A percentile compares a stretch with the other conserved stretches of the same genome.
These are phyloP conservation scores for Thalassiosira hispida DNA, from an alignment of 352 stramenopile species.

Conservation along the genomic window DNA sequence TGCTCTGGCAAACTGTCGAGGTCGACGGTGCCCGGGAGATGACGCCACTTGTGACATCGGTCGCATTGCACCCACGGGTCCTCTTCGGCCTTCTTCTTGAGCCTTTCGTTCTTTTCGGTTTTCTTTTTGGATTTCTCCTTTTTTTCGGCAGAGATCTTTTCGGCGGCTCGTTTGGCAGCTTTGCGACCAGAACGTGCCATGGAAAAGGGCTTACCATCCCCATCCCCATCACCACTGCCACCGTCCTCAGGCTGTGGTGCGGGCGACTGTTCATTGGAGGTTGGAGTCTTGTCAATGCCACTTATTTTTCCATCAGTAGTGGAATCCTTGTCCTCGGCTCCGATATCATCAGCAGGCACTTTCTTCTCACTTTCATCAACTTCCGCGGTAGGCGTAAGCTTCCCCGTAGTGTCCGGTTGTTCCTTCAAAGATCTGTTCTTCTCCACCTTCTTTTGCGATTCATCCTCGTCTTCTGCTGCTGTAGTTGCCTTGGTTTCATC, in stretches of 20 bases:
- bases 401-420: not conserved
- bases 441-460: not conserved
- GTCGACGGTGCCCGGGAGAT: constrained; percentile 90
- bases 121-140: constrained; percentile 45
- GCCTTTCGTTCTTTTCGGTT: constrained; percentile 6
- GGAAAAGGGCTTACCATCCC: constrained; percentile 8
- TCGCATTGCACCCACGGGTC: constrained; percentile 95
- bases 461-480: not conserved
- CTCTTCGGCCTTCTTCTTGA: constrained; percentile 46
- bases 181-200: constrained; percentile 53
- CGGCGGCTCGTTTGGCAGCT: constrained; percentile 72
- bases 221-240: not conserved
- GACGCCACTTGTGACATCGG: constrained; percentile 94
- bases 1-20: constrained; percentile 90
- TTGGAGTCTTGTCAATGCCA: too few relatives aligned
- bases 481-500: constrained; percentile 3
- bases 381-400: not conserved
- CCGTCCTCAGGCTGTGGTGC: not conserved
- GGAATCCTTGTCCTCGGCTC: constrained; percentile 6
- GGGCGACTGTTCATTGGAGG: not conserved
- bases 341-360: not conserved
- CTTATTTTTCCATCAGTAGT: too few relatives aligned
- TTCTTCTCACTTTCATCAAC: not conserved
- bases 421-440: constrained; percentile 5
- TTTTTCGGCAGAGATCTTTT: constrained; percentile 65